These are phyloP conservation scores for Wickerhamiella azyma DNA, from an alignment of 805 yeast species.

Conservation along the genomic window DNA sequence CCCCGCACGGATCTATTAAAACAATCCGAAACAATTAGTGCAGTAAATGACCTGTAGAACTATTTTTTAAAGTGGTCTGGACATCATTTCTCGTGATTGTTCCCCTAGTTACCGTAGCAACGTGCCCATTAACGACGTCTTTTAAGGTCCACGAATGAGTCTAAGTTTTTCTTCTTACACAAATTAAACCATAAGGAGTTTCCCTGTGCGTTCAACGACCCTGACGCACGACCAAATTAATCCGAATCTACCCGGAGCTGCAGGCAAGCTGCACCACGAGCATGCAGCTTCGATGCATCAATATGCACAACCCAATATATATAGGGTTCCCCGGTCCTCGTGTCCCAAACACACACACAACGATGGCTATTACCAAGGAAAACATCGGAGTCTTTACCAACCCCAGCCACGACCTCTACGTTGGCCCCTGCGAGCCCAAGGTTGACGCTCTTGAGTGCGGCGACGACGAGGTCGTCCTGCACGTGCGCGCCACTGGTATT, in stretches of 20 bases:
- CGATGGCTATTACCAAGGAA: slow-evolving; percentile 2
- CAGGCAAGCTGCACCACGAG: background rate
- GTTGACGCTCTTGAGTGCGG: slow-evolving; percentile 23
- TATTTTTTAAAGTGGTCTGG: too few relatives aligned
- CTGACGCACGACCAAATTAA: background rate
- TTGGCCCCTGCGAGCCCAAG: slow-evolving; percentile 21
- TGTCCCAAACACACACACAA: background rate
- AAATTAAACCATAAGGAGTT: background rate
- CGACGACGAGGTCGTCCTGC: slow-evolving; percentile 36
- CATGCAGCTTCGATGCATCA: background rate
- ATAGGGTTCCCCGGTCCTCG: background rate
- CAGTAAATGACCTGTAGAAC: too few relatives aligned
- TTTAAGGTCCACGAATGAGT: too few relatives aligned
- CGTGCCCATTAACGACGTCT: too few relatives aligned
- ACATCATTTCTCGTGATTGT: too few relatives aligned
- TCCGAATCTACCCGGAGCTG: background rate
- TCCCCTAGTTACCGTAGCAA: too few relatives aligned
- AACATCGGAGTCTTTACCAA: slow-evolving; percentile 25
- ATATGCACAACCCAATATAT: background rate
- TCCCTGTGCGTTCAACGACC: background rate
- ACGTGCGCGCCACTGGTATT: slow-evolving; percentile 53
- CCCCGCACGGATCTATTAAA: too few relatives aligned
- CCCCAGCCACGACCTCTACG: slow-evolving; percentile 24
- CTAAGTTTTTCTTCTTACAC: background rate
- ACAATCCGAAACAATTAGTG: too few relatives aligned